Evolutionary conservation across 2,329 filamentous ascomycete species (phyloP).

Genomic region (Diaporthe nobilis): DNA sequence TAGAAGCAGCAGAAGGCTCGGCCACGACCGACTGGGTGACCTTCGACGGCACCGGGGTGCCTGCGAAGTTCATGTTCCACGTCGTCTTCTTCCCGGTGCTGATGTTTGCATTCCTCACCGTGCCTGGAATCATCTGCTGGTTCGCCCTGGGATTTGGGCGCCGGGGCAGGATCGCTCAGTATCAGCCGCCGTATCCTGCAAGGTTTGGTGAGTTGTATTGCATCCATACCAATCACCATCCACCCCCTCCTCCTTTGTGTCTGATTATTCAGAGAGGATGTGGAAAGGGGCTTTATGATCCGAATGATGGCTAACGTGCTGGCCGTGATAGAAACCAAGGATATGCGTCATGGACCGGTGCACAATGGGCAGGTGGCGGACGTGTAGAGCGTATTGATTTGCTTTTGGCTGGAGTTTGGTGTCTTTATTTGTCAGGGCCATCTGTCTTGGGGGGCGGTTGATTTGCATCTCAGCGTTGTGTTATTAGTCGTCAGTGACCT

Average conservation of each 20-base stretch:
- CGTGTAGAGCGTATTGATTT: neutral
- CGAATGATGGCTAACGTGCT: neutral
- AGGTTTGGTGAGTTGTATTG: conserved; percentile 15
- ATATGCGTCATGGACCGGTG: conserved; percentile 8
- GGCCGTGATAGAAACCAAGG: neutral
- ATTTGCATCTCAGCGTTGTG: neutral
- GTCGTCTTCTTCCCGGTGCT: conserved; percentile 35
- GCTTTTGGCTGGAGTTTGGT: conserved; percentile 10
- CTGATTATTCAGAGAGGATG: neutral
- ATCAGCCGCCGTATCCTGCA: conserved; percentile 31
- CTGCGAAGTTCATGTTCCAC: conserved; percentile 24
- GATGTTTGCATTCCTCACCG: conserved; percentile 33
- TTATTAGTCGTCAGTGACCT: neutral
- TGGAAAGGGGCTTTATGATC: neutral
- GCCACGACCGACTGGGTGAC: conserved; percentile 40
- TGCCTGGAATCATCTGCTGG: conserved; percentile 38
- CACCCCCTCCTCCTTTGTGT: too few species aligned
- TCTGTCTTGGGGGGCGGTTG: neutral
- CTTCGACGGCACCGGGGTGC: conserved; percentile 32
- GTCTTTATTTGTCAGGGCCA: neutral
- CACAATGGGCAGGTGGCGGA: conserved; percentile 15
- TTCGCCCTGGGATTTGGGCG: conserved; percentile 15
- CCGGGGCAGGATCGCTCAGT: conserved; percentile 34
- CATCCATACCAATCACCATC: neutral
- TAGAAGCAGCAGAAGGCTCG: conserved; percentile 30